Evolutionary conservation across 495 filamentous ascomycete genomes (phyloP), one percentile per base, ranked within the genome.

Genomic region (Lasiosphaeria ovina): DNA sequence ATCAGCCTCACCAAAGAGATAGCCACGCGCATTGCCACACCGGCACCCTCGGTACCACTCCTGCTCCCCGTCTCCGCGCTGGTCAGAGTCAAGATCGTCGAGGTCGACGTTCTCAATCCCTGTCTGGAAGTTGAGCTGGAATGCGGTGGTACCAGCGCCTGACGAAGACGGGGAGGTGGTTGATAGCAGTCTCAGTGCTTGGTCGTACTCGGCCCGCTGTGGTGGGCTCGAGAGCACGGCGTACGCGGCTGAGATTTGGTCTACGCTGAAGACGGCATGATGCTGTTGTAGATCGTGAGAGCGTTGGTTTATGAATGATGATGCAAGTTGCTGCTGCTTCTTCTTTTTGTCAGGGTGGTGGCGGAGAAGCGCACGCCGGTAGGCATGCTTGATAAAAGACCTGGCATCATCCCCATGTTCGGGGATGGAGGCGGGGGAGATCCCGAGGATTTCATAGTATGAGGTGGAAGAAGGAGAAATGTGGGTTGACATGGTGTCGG

Each of bases 101-200:
- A 97, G 74, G 76, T 97, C 92, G n/a, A 94, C 80, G 1, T 82
- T 82, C 70, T 95, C 90, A 35, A 92, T 71, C 3, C 89, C 91
- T 0, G 87, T 88, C 59, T 84, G 85, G 68, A 85, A 86, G 1
- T 31, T 35, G 4, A 51, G 60, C n/a, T 34, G 62, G 36, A 48
- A 40, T 35, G 48, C 36, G 38, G 33, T n/a, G 47, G 16, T 32
- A 40, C 5, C 16, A 24, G 6, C 45, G 55, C 7, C 24, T 3
- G 55, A 34, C 6, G 32, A 32, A 12, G 17, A 51, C 11, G 17
- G 6, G n/a, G 44, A 47, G 34, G 44, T 34, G 5, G 44, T 32
- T 33, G 54, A 7, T 45, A 17, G 16, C n/a, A 83, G 66, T 8
- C 74, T 74, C 4, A 88, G 77, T 0, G 70, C 59, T 0, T 76